These are phyloP conservation scores for Aeschynomene evenia DNA, from an alignment of 306 rosid genomes.

Conservation along the genomic window DNA sequence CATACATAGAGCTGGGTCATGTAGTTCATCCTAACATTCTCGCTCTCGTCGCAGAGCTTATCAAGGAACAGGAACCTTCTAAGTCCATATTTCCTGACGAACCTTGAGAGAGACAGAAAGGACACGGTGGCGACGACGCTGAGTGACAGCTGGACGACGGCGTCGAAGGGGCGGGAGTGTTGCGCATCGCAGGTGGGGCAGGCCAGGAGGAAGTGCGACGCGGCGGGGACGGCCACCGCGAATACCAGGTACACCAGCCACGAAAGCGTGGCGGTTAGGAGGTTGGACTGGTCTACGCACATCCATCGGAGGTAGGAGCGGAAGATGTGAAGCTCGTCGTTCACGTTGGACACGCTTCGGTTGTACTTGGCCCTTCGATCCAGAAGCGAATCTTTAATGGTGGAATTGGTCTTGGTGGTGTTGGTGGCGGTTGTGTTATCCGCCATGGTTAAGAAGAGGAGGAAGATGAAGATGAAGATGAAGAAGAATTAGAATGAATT, in stretches of 20 bases:
- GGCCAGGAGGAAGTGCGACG: constrained; percentile 63
- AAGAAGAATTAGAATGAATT: background rate
- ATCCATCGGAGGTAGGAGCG: constrained; percentile 79
- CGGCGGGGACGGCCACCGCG: constrained; percentile 54
- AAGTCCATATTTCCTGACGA: constrained; percentile 59
- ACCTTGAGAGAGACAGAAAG: constrained; percentile 63
- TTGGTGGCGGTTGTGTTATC: constrained; percentile 21
- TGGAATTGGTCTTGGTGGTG: constrained; percentile 19
- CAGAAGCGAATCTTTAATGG: constrained; percentile 31
- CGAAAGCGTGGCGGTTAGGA: constrained; percentile 54
- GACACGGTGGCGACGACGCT: constrained; percentile 63
- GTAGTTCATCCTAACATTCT: constrained; percentile 60
- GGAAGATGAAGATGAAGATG: background rate
- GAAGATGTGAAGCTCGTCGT: constrained; percentile 74
- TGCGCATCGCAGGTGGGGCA: constrained; percentile 62
- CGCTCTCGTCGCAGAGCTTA: constrained; percentile 84
- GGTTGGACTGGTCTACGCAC: constrained; percentile 86
- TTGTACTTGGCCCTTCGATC: constrained; percentile 14
- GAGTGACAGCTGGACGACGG: constrained; percentile 71
- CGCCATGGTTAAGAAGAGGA: background rate
- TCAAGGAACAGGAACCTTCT: constrained; percentile 78
- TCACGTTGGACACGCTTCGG: constrained; percentile 52
- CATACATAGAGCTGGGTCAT: constrained; percentile 71
- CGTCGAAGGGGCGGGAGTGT: constrained; percentile 70
- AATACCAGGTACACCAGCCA: constrained; percentile 70